A percentile compares a stretch with the other conserved stretches of the same genome.
Conservation (phyloP, 495 filamentous ascomycete genomes). For the Penicillium macrosclerotiorum region DNA sequence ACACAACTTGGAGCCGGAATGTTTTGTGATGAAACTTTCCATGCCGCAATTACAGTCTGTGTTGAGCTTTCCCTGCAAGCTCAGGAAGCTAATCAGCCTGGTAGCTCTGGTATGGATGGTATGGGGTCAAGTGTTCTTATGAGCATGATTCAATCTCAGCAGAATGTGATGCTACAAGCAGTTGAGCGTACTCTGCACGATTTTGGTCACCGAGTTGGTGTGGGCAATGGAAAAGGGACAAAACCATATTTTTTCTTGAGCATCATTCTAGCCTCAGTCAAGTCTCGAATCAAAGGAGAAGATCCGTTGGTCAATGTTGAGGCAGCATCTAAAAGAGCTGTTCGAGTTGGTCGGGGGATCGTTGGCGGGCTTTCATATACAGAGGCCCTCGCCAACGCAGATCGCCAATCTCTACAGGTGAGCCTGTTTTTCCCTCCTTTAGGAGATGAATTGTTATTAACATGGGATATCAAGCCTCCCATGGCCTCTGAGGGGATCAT, state of each 20-base stretch:
- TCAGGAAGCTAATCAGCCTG: conserved; percentile 21
- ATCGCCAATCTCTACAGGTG: conserved; percentile 10
- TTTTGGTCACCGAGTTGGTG: conserved; percentile 29
- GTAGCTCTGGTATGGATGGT: conserved; percentile 9
- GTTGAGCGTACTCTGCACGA: conserved; percentile 33
- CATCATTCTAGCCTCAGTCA: conserved; percentile 34
- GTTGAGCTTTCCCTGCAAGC: conserved; percentile 37
- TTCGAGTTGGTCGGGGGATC: conserved; percentile 25
- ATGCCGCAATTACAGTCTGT: conserved; percentile 37
- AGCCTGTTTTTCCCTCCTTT: conserved; percentile 3
- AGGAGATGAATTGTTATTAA: neutral
- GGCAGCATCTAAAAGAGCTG: conserved; percentile 19
- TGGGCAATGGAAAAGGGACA: conserved; percentile 27
- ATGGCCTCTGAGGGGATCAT: neutral
- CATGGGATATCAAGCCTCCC: conserved; percentile 3
- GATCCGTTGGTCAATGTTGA: conserved; percentile 30
- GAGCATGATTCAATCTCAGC: conserved; percentile 38
- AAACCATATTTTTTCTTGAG: conserved; percentile 38
- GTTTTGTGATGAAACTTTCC: conserved; percentile 41
- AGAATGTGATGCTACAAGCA: conserved; percentile 34
- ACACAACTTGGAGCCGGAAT: conserved; percentile 36
- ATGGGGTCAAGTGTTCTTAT: conserved; percentile 29
- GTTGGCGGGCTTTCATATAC: conserved; percentile 26
- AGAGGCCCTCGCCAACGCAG: conserved; percentile 20
- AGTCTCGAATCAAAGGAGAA: conserved; percentile 37